phyloP scores from a whole-genome alignment of 192 early-diverging fungal genomes.

The Coemansia sp. region DNA sequence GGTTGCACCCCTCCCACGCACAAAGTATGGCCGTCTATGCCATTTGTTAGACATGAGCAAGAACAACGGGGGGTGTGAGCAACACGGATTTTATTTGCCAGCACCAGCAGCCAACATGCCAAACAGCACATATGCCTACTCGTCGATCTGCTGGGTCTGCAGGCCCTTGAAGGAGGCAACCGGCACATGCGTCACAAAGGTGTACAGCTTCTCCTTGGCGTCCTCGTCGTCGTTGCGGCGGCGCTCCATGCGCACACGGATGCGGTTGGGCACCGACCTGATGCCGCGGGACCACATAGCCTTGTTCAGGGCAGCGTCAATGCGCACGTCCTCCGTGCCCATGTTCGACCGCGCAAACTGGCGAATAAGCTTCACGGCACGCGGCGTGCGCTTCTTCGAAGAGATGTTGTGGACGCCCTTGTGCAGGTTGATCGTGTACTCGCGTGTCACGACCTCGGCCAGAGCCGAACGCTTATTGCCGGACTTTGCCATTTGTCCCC shows the following conservation, averaged over 20 bases:
- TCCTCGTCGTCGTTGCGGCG: conserved; percentile 96
- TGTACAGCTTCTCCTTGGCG: conserved; percentile 97
- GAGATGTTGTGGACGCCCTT: conserved; percentile 73
- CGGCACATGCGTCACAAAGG: conserved; percentile 83
- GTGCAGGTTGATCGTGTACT: conserved; percentile 99
- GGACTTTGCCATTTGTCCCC: conserved; percentile 60
- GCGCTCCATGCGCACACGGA: conserved; percentile 91
- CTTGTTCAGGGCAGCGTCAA: conserved; percentile 95
- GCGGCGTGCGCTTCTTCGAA: conserved; percentile 98
- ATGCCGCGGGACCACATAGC: conserved; percentile 89
- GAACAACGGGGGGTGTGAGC: too few relatives aligned
- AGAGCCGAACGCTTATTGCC: conserved; percentile 73
- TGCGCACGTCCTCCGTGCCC: conserved; percentile 95
- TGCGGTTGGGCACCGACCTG: conserved; percentile 90
- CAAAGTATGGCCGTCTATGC: too few relatives aligned
- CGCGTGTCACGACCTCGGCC: conserved; percentile 90
- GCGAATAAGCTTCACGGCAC: conserved; percentile 89
- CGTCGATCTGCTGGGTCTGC: conserved; percentile 63
- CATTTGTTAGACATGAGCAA: too few relatives aligned
- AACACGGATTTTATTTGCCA: too few relatives aligned
- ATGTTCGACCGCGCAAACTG: conserved; percentile 87
- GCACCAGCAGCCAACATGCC: too few relatives aligned
- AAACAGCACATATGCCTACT: too few relatives aligned
- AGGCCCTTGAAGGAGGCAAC: conserved; percentile 87
- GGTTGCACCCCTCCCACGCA: too few relatives aligned